Base-by-base conservation (phyloP, 495 filamentous ascomycete species). In the Trichocladium uniseriatum region DNA sequence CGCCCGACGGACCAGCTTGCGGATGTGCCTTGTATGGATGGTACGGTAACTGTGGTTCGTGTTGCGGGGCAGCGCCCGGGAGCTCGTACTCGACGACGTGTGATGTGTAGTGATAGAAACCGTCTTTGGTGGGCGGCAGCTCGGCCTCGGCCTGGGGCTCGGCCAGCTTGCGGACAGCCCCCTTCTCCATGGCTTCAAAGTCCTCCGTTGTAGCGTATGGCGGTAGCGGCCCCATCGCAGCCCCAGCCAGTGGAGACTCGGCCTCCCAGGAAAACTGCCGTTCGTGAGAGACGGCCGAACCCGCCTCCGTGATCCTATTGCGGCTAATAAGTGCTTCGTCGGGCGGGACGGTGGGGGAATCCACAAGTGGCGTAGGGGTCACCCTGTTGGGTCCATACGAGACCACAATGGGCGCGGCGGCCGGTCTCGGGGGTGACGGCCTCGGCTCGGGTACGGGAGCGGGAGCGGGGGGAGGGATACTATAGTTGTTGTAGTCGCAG, bases 51-150 rank as follows among this genome's bases (percentile, higher is more conserved):
- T 61, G 55, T 20, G 58, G 56, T 37, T 49, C 58, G 15, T 54
- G 42, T 44, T 62, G 44, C 5, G 48, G 53, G 16, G 52, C 53
- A 2, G 59, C 45, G 0, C 61, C 63, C 6, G 54, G 61, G 0
- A 66, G 49, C 47, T 66, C 63, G n/a, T 64, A 56, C 48, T 66
- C 58, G 10, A 60, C 50, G 6, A 56, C 20, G 16, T 58, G 52
- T 2, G 29, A 43, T 1, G 24, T 36, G 21, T 59, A 51, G 24
- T 58, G 59, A 27, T 66, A 66, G 15, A 53, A 66, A 1, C 63
- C 63, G 36, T 66, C 63, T 45, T 66, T 66, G 13, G 63, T 66
- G 1, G 63, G 63, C n/a, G 63, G 63, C 18, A 66, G 48, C 35
- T 66, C 63, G 6, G 60, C 60, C 41, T 62, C 16, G 13, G 61